Evolutionary conservation across 2,329 filamentous ascomycete species (phyloP).

Genomic region (Ophiostoma sp.): DNA sequence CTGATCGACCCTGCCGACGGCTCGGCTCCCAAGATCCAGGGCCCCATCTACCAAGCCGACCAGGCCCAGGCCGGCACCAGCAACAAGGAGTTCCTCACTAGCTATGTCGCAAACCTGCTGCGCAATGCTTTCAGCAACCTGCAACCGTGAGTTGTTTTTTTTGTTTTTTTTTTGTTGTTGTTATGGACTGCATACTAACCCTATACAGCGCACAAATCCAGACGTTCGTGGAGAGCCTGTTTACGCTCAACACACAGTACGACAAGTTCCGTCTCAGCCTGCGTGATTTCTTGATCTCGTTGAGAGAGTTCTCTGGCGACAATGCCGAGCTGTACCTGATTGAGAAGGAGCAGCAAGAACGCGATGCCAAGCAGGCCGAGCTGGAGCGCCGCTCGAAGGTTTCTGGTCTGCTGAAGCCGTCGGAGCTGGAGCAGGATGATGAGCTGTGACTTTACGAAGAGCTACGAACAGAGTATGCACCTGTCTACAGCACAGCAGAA

Average conservation of each 20-base stretch:
- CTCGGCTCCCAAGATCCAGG: constrained; percentile 74
- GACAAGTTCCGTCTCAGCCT: constrained; percentile 94
- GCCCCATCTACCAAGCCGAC: constrained; percentile 80
- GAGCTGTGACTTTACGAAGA: constrained; percentile 15
- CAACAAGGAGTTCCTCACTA: constrained; percentile 85
- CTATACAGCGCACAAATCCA: constrained; percentile 69
- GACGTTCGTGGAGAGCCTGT: constrained; percentile 82
- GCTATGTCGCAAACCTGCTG: constrained; percentile 78
- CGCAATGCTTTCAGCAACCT: constrained; percentile 91
- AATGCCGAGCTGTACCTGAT: constrained; percentile 90
- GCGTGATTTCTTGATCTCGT: constrained; percentile 91
- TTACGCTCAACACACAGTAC: constrained; percentile 80
- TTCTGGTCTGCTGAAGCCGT: constrained; percentile 90
- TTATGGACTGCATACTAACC: neutral
- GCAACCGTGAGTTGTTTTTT: constrained; percentile 79
- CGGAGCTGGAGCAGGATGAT: constrained; percentile 86
- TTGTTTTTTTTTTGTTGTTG: constrained; percentile 28
- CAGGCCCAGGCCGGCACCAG: constrained; percentile 76
- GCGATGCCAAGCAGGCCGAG: constrained; percentile 79
- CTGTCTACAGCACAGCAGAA: neutral
- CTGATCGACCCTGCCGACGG: constrained; percentile 72
- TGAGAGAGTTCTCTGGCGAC: constrained; percentile 95
- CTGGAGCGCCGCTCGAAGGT: constrained; percentile 91
- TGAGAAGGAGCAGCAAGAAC: constrained; percentile 88
- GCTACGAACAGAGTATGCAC: constrained; percentile 9